These are phyloP conservation scores for Capsicum rhomboideum DNA, from an alignment of 257 asterid species.

Conservation along the genomic window DNA sequence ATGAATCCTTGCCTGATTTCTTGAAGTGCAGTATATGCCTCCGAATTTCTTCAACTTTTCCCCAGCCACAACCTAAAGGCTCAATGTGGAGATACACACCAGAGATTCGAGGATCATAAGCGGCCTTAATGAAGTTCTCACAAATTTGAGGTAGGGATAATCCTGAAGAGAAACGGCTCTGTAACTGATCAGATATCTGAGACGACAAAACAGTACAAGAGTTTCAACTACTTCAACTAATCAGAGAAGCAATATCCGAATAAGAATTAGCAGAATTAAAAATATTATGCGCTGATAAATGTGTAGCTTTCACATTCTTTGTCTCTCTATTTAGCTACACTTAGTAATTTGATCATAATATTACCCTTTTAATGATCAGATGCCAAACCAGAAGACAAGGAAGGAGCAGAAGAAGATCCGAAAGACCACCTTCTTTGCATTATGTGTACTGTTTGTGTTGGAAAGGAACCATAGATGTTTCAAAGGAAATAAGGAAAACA, in stretches of 20 bases:
- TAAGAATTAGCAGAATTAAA: background rate
- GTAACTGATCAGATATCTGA: slow-evolving; percentile 97
- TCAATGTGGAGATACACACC: slow-evolving; percentile 93
- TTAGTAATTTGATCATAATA: background rate
- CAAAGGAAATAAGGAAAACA: background rate
- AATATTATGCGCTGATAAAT: background rate
- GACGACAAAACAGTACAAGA: slow-evolving; percentile 5
- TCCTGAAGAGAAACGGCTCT: slow-evolving; percentile 92
- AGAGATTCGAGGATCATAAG: slow-evolving; percentile 91
- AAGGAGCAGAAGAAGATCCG: background rate
- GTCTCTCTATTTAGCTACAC: background rate
- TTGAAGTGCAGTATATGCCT: slow-evolving; percentile 81
- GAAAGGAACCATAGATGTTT: background rate
- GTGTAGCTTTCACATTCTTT: background rate
- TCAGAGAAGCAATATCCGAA: background rate
- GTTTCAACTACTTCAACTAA: slow-evolving; percentile 2
- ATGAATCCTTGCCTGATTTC: slow-evolving; percentile 62
- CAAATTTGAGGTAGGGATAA: slow-evolving; percentile 90
- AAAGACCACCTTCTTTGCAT: background rate
- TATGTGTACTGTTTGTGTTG: background rate
- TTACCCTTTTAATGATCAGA: background rate
- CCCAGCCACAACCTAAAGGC: slow-evolving; percentile 90
- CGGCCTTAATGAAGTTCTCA: slow-evolving; percentile 86
- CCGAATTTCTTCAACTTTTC: slow-evolving; percentile 89
- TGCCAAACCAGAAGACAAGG: background rate